Base-by-base conservation (phyloP, 1,284 basidiomycete species). In the Malassezia cuniculi region DNA sequence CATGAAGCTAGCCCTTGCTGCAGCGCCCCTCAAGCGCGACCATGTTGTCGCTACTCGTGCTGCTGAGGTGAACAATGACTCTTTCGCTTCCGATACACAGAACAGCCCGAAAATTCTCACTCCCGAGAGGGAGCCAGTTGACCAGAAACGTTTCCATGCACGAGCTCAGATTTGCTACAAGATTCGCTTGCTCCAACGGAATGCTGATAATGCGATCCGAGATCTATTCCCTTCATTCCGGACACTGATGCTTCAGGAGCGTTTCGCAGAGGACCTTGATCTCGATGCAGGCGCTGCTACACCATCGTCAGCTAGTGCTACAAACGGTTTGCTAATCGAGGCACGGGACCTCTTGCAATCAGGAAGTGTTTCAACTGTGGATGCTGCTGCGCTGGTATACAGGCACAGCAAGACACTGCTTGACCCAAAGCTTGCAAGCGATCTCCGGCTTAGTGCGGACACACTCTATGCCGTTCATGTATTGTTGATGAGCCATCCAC, bases 391-490 rank as follows among this genome's bases (percentile, higher is more conserved):
- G 14, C 21, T 35, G 12, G 5, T 45, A 10, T 26, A 31, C 7
- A 21, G 31, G 26, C 37, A 35, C 18, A 27, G 15, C 24, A 30
- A 28, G 17, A 25, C 38, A 9, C 14, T n/a, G n/a, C n/a, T n/a
- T n/a, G n/a, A n/a, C n/a, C n/a, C n/a, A n/a, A n/a, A n/a, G n/a
- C n/a, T n/a, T n/a, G n/a, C n/a, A n/a, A n/a, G n/a, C n/a, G n/a
- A n/a, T n/a, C n/a, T n/a, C n/a, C 8, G 6, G 3, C 28, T 54
- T 12, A 49, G 47, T n/a, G 44, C 50, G 3, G 32, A 44, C 27
- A 57, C 50, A 7, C 57, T 74, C 7, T 76, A 82, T 47, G 83
- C 81, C 0, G 73, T 80, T 0, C 85, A 93, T 68, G 74, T 74
- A 40, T 74, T 79, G 46, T 69, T 94, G 48, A 81, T 90, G 77